Conservation (phyloP, 192 early-diverging fungal genomes). For the Globomyces pollinis-pini region DNA sequence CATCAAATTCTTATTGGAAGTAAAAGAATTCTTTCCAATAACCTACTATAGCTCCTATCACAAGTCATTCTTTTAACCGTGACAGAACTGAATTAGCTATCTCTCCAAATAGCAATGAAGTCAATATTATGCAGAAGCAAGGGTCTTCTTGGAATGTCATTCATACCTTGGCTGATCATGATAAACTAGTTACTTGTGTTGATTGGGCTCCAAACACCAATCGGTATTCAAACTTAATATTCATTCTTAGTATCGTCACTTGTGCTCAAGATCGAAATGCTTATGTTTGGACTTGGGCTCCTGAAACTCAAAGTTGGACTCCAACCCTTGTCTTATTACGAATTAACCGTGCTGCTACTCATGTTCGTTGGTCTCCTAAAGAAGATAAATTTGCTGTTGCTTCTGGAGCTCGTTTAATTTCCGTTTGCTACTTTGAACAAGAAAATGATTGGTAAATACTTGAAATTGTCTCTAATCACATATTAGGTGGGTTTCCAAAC, state of each 20-base stretch:
- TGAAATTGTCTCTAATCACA: too few species aligned
- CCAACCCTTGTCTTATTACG: conserved; percentile 87
- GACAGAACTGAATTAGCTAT: conserved; percentile 87
- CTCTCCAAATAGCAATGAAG: conserved; percentile 82
- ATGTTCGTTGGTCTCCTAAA: conserved; percentile 84
- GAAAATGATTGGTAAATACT: conserved; percentile 95
- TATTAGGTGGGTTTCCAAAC: conserved; percentile 96
- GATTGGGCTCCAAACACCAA: conserved; percentile 95
- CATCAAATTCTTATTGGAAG: conserved; percentile 54
- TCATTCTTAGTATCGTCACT: conserved; percentile 65
- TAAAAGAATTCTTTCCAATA: too few species aligned
- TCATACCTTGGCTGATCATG: conserved; percentile 81
- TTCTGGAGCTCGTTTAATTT: conserved; percentile 82
- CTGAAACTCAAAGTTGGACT: conserved; percentile 59
- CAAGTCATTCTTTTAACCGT: conserved; percentile 88
- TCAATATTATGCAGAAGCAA: conserved; percentile 74
- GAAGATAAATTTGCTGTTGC: conserved; percentile 99
- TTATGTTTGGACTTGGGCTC: conserved; percentile 89
- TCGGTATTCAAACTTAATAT: too few species aligned
- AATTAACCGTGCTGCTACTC: conserved; percentile 93
- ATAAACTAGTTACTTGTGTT: conserved; percentile 88
- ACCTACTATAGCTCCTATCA: too few species aligned
- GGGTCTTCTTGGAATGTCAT: conserved; percentile 52
- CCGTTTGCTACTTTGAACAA: conserved; percentile 92
- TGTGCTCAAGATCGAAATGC: conserved; percentile 98